phyloP scores from a whole-genome alignment of 768 basidiomycete genomes.

The Tubosaeta sp. region DNA sequence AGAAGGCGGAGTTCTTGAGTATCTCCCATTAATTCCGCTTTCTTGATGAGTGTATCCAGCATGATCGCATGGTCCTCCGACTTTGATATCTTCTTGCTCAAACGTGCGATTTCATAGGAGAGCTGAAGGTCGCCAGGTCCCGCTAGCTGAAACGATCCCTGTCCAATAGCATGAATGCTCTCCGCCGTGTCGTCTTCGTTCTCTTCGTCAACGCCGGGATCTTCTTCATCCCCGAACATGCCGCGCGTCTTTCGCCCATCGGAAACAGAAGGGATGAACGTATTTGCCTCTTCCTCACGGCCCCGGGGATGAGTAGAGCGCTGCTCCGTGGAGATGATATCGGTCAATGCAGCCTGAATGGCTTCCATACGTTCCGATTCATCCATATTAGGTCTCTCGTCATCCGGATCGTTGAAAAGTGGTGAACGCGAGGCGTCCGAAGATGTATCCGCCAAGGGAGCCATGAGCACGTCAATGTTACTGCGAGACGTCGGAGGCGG shows the following conservation, averaged over 20 bases:
- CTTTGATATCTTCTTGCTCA: conserved; percentile 71
- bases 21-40: conserved; percentile 92
- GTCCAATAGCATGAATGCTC: conserved; percentile 29
- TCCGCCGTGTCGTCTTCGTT: conserved; percentile 35
- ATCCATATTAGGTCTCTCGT: conserved; percentile 45
- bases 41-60: conserved; percentile 85
- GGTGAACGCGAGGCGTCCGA: conserved; percentile 62
- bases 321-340: conserved; percentile 88
- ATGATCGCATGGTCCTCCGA: conserved; percentile 78
- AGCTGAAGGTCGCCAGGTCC: conserved; percentile 88
- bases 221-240: conserved; percentile 37
- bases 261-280: conserved; percentile 2
- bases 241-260: conserved; percentile 24
- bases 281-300: conserved; percentile 6
- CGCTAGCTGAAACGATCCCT: conserved; percentile 66
- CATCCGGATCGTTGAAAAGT: conserved; percentile 78
- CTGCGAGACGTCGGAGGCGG: conserved; percentile 27
- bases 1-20: conserved; percentile 81
- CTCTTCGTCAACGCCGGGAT: conserved; percentile 40
- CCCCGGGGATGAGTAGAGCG: conserved; percentile 31
- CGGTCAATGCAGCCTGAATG: conserved; percentile 92
- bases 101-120: conserved; percentile 77
- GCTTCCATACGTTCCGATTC: conserved; percentile 91
- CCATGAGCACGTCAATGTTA: conserved; percentile 82
- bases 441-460: conserved; percentile 50